These are phyloP conservation scores for Rhodotorula sp. DNA, from an alignment of 1,284 basidiomycete genomes.

Conservation along the genomic window DNA sequence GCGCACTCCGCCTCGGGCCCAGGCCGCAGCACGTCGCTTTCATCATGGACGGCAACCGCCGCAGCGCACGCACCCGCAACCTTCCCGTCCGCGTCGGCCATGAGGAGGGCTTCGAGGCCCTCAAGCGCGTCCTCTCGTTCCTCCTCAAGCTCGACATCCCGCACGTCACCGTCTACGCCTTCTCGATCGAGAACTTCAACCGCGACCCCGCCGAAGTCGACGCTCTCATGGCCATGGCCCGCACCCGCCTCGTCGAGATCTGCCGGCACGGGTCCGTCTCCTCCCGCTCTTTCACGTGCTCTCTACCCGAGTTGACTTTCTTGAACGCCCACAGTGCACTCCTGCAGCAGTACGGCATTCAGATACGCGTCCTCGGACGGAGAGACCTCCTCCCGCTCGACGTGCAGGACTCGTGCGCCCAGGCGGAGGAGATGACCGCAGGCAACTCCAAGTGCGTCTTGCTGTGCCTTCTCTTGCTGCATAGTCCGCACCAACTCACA, in stretches of 20 bases:
- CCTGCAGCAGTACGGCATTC: constrained; percentile 76
- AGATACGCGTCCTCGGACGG: constrained; percentile 80
- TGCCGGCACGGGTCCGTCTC: constrained; percentile 72
- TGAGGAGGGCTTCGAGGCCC: constrained; percentile 76
- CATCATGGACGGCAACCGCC: constrained; percentile 96
- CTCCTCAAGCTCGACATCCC: constrained; percentile 73
- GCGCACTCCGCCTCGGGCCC: constrained; percentile 61
- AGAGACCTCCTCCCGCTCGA: constrained; percentile 72
- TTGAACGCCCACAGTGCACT: constrained; percentile 61
- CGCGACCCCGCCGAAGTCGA: constrained; percentile 83
- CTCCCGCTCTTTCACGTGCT: neutral
- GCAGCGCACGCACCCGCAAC: constrained; percentile 76
- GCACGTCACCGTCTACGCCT: constrained; percentile 91
- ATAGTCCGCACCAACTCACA: too few relatives aligned
- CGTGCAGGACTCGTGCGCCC: constrained; percentile 69
- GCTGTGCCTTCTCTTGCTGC: neutral
- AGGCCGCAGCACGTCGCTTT: constrained; percentile 90
- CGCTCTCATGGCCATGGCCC: constrained; percentile 80
- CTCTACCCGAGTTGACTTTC: neutral
- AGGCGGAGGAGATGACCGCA: constrained; percentile 78
- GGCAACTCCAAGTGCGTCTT: constrained; percentile 66
- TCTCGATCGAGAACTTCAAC: constrained; percentile 97
- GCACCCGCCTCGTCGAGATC: constrained; percentile 78
- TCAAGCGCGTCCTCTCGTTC: constrained; percentile 69
- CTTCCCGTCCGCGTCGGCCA: constrained; percentile 76